These are phyloP conservation scores for Suillus ampliporus DNA, from an alignment of 768 basidiomycete genomes.

Conservation along the genomic window DNA sequence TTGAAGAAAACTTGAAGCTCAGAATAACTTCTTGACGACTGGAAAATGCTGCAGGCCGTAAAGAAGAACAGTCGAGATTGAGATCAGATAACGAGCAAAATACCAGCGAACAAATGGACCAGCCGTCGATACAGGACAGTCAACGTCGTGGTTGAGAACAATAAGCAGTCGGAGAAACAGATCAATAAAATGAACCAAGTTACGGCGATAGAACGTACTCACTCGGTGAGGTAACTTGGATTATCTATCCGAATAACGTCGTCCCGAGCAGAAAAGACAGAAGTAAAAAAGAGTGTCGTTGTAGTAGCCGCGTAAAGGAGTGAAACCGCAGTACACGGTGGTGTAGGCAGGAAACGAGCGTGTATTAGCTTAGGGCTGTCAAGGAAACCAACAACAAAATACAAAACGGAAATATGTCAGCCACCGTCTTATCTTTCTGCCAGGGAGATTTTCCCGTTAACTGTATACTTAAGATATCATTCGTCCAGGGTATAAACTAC, in stretches of 20 bases:
- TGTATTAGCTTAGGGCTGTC: not conserved
- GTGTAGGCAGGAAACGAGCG: not conserved
- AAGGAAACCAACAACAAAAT: not conserved
- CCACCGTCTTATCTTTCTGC: no score
- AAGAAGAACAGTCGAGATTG: not conserved
- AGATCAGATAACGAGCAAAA: not conserved
- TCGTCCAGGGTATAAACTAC: constrained; percentile 1
- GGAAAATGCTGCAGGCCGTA: no score
- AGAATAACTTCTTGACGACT: not conserved
- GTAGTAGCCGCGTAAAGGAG: not conserved
- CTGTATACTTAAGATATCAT: no score
- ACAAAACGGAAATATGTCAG: constrained; percentile 1
- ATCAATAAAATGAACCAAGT: constrained; percentile 5
- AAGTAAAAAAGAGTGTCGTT: constrained; percentile 3
- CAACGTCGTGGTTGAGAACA: constrained; percentile 8
- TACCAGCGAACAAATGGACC: not conserved
- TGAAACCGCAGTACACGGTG: not conserved
- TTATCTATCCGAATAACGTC: not conserved
- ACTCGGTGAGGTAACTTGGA: constrained; percentile 4
- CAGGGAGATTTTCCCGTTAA: no score
- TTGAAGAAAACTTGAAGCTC: constrained; percentile 1
- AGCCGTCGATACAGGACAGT: constrained; percentile 1
- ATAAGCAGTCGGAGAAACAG: not conserved
- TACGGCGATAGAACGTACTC: constrained; percentile 4
- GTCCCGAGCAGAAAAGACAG: constrained; percentile 5